phyloP scores from a whole-genome alignment of 2,329 filamentous ascomycete genomes.

The Claviceps pusilla region DNA sequence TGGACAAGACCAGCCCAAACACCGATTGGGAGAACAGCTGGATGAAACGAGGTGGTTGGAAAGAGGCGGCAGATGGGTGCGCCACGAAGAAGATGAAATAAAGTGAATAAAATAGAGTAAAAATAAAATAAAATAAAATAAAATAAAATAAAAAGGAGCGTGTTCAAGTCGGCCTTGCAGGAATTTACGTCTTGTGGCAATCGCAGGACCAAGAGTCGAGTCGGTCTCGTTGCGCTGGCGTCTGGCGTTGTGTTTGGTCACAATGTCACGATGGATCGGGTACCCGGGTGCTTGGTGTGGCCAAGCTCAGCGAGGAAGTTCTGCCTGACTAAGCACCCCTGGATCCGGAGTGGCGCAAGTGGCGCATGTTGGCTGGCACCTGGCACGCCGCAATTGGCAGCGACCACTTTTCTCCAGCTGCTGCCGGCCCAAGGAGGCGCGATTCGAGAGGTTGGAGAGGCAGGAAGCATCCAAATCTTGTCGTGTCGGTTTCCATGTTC shows the following conservation, averaged over 20 bases:
- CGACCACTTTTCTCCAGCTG: no score
- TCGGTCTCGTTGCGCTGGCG: not conserved
- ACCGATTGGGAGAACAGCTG: not conserved
- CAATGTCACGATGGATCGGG: not conserved
- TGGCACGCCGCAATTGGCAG: no score
- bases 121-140: no score
- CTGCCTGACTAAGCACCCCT: not conserved
- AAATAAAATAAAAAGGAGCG: conserved; percentile 13
- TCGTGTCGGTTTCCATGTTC: no score
- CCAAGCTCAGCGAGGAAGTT: not conserved
- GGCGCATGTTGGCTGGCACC: no score
- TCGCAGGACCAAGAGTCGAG: not conserved
- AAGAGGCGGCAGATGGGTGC: not conserved
- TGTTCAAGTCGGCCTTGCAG: conserved; percentile 11
- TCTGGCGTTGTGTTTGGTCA: not conserved
- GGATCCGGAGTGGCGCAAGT: no score
- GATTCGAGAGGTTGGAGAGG: not conserved
- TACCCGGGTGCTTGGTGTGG: not conserved
- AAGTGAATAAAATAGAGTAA: no score
- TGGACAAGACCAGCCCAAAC: not conserved
- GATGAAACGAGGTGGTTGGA: not conserved
- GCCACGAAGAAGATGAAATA: not conserved
- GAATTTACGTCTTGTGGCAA: not conserved
- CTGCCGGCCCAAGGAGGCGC: no score
- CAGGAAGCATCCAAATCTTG: not conserved